These are phyloP conservation scores for Sextonia rubra DNA, from an alignment of 164 flowering plant species.

Conservation along the genomic window DNA sequence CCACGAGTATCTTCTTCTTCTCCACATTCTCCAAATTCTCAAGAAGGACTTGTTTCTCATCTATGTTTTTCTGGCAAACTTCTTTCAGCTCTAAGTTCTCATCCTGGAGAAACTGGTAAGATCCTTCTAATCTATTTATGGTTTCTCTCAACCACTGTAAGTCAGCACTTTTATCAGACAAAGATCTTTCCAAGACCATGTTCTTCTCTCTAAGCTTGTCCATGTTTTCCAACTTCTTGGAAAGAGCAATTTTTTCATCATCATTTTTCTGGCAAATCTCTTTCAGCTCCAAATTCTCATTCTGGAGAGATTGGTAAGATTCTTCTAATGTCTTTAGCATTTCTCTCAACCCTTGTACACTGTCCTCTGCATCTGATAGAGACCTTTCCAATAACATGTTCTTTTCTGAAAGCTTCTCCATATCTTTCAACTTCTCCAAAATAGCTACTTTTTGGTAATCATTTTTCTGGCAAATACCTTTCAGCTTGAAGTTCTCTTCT, in stretches of 20 bases:
- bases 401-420: slow-evolving; percentile 46
- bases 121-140: slow-evolving; percentile 22
- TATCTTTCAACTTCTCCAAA: slow-evolving; percentile 39
- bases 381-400: slow-evolving; percentile 44
- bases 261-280: slow-evolving; percentile 28
- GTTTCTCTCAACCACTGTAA: slow-evolving; percentile 51
- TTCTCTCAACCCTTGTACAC: slow-evolving; percentile 45
- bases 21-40: neutral
- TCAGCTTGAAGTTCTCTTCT: slow-evolving; percentile 60
- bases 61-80: neutral
- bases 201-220: slow-evolving; percentile 61
- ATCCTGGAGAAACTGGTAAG: neutral
- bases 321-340: slow-evolving; percentile 13
- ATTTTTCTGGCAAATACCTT: slow-evolving; percentile 38
- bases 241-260: slow-evolving; percentile 35
- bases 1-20: neutral
- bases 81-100: neutral
- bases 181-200: slow-evolving; percentile 49
- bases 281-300: slow-evolving; percentile 57
- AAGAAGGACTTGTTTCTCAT: no score
- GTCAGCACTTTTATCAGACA: slow-evolving; percentile 55
- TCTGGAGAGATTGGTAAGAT: slow-evolving; percentile 42
- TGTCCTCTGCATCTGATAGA: slow-evolving; percentile 38
- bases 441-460: slow-evolving; percentile 45
- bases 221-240: slow-evolving; percentile 53